Evolutionary conservation across 2,329 filamentous ascomycete species (phyloP), one percentile per base, ranked within the genome.

Genomic region (Sporothrix inflata): DNA sequence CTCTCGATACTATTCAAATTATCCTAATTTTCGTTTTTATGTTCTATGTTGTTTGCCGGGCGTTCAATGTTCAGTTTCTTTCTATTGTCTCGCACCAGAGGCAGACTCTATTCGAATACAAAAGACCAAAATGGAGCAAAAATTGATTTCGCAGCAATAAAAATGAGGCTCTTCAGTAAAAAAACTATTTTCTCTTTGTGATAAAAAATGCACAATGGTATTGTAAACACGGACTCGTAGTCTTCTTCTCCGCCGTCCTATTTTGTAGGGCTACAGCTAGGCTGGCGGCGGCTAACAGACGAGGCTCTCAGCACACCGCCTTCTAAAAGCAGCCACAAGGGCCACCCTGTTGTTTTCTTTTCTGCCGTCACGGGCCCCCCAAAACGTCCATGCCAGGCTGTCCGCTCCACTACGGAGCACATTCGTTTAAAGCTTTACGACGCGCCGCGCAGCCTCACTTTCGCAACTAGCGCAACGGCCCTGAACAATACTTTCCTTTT

Each of bases 261-360:
- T 34, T 3, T 34, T 34, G 30, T 6, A 34, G 6, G 30, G 30
- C 30, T 34, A 34, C 30, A 34, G 30, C 30, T 34, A 34, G 7
- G n/a, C 5, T 12, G 6, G 47, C 47, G 16, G 8, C 47, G 8
- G n/a, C 8, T 8, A 49, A 8, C 47, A 0, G 0, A 11, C 19
- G 9, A 12, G 16, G 19, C 21, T 16, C 61, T 38, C 40, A 16
- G 8, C 53, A 71, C 71, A 74, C 74, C 74, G 74, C 74, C 73
- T 75, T 49, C 74, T 66, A 14, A 11, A 73, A 68, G 5, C 21
- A 38, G 68, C 16, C 30, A 38, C 8, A 27, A 51, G 53, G 45
- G 55, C 63, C 68, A 73, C 69, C 63, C 61, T 69, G 66, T 68
- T 74, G 42, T 47, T 67, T 69, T 71, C 57, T 27, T 71, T 55